phyloP scores from a whole-genome alignment of 257 asterid genomes.

The Knoxia roxburghii region DNA sequence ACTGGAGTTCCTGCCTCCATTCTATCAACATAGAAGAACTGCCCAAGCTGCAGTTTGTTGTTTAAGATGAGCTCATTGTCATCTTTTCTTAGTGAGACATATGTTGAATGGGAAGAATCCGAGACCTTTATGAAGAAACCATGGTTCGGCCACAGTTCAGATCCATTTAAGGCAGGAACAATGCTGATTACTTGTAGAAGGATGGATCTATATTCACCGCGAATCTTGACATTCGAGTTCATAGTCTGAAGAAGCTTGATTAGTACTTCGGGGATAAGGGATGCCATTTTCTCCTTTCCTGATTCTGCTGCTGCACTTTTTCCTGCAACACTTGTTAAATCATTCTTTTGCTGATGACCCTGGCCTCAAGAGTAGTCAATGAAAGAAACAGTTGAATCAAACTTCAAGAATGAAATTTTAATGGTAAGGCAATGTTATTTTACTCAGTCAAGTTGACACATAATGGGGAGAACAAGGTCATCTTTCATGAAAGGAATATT shows the following conservation, averaged over 20 bases:
- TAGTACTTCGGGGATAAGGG: conserved; percentile 72
- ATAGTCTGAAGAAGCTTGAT: conserved; percentile 71
- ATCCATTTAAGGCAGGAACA: conserved; percentile 71
- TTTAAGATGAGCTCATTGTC: conserved; percentile 72
- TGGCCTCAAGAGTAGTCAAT: neutral
- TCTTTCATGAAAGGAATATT: neutral
- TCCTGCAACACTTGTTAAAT: neutral
- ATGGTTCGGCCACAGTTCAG: conserved; percentile 73
- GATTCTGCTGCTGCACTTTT: conserved; percentile 1
- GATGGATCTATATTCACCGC: conserved; percentile 66
- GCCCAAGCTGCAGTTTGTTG: conserved; percentile 77
- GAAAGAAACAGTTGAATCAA: neutral
- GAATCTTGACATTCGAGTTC: conserved; percentile 54
- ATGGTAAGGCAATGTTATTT: neutral
- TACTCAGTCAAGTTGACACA: neutral
- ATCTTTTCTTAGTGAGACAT: conserved; percentile 49
- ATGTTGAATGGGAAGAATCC: conserved; percentile 82
- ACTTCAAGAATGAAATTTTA: neutral
- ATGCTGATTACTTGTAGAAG: conserved; percentile 77
- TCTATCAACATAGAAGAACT: conserved; percentile 69
- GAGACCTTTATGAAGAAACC: conserved; percentile 92
- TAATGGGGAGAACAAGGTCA: no score
- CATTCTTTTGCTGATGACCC: no score
- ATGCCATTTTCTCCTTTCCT: conserved; percentile 42
- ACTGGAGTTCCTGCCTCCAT: conserved; percentile 70